Evolutionary conservation across 2,329 filamentous ascomycete genomes (phyloP).

Genomic region (Aspergillaceae sp.): DNA sequence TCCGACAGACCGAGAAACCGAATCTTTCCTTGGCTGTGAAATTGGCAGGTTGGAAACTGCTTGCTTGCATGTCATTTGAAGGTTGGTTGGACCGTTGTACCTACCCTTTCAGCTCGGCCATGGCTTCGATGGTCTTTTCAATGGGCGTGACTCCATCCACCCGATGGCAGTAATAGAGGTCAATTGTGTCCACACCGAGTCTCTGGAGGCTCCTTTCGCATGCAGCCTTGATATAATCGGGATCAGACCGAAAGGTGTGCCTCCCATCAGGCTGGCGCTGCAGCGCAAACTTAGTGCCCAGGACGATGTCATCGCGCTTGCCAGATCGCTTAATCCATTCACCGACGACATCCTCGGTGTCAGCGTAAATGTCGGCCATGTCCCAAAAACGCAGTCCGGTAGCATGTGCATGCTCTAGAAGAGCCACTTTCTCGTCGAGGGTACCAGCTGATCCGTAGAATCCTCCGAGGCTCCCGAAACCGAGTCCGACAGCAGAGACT

Average conservation of each 20-base stretch:
- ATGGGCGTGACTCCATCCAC: conserved; percentile 31
- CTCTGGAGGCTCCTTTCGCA: conserved; percentile 35
- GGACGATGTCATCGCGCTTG: conserved; percentile 42
- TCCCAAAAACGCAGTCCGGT: too few species aligned
- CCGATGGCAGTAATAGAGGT: conserved; percentile 42
- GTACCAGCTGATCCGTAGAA: too few species aligned
- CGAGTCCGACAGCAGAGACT: too few species aligned
- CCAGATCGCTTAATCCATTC: conserved; percentile 40
- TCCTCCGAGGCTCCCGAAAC: too few species aligned
- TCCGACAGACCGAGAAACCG: conserved; percentile 41
- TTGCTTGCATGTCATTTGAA: not conserved
- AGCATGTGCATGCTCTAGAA: too few species aligned
- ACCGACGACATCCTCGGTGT: conserved; percentile 41
- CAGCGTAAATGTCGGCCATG: conserved; percentile 34
- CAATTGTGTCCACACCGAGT: conserved; percentile 38
- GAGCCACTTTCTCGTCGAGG: too few species aligned
- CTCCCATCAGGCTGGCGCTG: conserved; percentile 6
- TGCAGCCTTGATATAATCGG: conserved; percentile 35
- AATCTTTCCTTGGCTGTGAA: conserved; percentile 44
- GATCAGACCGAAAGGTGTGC: conserved; percentile 24
- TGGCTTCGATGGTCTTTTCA: conserved; percentile 34
- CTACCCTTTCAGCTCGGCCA: conserved; percentile 34
- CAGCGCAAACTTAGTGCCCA: conserved; percentile 46
- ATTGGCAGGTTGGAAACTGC: too few species aligned
- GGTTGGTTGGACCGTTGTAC: not conserved